Evolutionary conservation across 73 alveolate genomes (phyloP).

Genomic region (Effrenium voratum): DNA sequence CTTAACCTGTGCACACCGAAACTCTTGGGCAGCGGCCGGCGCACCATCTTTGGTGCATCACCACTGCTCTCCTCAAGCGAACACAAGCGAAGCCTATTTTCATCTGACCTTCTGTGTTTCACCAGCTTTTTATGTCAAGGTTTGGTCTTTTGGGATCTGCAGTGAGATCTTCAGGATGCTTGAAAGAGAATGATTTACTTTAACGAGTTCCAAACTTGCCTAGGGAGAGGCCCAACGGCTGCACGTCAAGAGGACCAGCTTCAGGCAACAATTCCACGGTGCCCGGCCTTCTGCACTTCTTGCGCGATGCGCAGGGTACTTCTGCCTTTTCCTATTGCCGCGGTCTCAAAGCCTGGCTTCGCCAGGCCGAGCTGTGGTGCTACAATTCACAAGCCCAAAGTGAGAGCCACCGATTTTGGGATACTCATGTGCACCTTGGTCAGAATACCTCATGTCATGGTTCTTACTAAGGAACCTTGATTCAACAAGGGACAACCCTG

Average conservation of each 20-base stretch:
- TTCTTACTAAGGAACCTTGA: neutral
- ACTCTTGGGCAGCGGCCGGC: neutral
- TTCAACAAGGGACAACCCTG: too few relatives aligned
- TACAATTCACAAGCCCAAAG: neutral
- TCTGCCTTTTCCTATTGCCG: conserved; percentile 9
- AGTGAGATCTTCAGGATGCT: too few relatives aligned
- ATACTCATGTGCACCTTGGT: too few relatives aligned
- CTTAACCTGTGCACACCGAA: too few relatives aligned
- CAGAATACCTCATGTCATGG: neutral
- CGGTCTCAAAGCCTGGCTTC: conserved; percentile 50
- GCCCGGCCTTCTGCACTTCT: conserved; percentile 41
- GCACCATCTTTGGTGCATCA: conserved; percentile 56
- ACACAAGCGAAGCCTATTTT: too few relatives aligned
- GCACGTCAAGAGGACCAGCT: neutral
- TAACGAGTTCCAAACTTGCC: too few relatives aligned
- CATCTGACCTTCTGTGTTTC: too few relatives aligned
- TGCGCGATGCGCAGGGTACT: conserved; percentile 27
- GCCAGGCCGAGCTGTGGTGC: neutral
- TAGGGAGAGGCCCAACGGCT: too few relatives aligned
- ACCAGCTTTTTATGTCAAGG: too few relatives aligned
- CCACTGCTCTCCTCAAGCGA: conserved; percentile 81
- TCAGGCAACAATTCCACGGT: neutral
- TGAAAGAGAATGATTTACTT: too few relatives aligned
- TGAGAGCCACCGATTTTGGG: neutral
- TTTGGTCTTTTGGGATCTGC: too few relatives aligned